Evolutionary conservation across 148 eudicot species (phyloP).

Genomic region (Nyssa sinensis): DNA sequence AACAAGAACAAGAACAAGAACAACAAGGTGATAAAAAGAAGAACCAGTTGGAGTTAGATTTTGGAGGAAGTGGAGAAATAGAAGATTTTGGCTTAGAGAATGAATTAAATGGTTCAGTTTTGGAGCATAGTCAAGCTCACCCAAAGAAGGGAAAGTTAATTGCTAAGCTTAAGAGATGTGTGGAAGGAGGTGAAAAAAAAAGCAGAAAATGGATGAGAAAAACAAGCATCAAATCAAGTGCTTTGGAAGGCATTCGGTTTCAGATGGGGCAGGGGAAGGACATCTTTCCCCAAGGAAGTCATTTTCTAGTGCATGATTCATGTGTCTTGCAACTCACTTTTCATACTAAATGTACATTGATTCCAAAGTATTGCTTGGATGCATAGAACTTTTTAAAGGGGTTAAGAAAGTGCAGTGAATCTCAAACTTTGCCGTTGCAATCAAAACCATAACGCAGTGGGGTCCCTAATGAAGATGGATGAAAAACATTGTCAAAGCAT

Average conservation of each 20-base stretch:
- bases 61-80: conserved; percentile 4
- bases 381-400: neutral
- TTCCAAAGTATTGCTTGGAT: neutral
- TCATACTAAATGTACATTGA: neutral
- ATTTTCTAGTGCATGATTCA: too few relatives aligned
- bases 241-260: conserved; percentile 24
- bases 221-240: conserved; percentile 31
- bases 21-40: conserved; percentile 9
- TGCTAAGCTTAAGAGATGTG: conserved; percentile 54
- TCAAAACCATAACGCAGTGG: neutral
- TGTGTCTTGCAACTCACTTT: conserved; percentile 10
- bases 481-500: too few relatives aligned
- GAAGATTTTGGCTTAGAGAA: conserved; percentile 13
- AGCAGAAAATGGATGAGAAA: conserved; percentile 25
- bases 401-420: neutral
- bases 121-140: conserved; percentile 11
- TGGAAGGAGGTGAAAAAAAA: conserved; percentile 44
- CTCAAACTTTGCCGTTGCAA: neutral
- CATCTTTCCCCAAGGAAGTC: conserved; percentile 32
- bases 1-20: conserved; percentile 19
- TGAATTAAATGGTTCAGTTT: conserved; percentile 6
- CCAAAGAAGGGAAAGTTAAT: conserved; percentile 44
- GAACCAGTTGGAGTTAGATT: conserved; percentile 11
- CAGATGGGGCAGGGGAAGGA: conserved; percentile 25
- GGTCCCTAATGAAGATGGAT: neutral